These are phyloP conservation scores for Sugiyamaella castrensis DNA, from an alignment of 1,139 yeast genomes.

Conservation along the genomic window DNA sequence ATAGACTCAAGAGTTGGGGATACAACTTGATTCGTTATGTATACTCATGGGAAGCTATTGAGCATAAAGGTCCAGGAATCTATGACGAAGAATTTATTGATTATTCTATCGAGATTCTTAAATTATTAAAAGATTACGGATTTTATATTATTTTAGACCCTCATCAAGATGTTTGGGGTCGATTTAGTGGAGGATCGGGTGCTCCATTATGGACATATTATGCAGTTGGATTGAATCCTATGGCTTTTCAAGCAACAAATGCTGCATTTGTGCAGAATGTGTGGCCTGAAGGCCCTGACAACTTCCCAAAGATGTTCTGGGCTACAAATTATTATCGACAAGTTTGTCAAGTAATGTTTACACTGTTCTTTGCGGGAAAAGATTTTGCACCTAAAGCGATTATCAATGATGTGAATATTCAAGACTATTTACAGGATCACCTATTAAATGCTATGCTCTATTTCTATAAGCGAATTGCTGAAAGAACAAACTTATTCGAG, in stretches of 20 bases:
- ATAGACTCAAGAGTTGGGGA: slow-evolving; percentile 74
- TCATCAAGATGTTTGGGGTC: slow-evolving; percentile 94
- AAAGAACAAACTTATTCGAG: slow-evolving; percentile 52
- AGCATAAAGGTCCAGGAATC: slow-evolving; percentile 80
- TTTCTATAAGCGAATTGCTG: slow-evolving; percentile 50
- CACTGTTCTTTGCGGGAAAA: slow-evolving; percentile 78
- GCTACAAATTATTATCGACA: slow-evolving; percentile 78
- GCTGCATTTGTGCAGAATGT: slow-evolving; percentile 73
- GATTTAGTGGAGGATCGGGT: slow-evolving; percentile 91
- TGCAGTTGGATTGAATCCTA: slow-evolving; percentile 89
- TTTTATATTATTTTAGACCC: slow-evolving; percentile 80
- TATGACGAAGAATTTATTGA: slow-evolving; percentile 78
- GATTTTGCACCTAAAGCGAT: slow-evolving; percentile 64
- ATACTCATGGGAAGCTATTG: slow-evolving; percentile 90
- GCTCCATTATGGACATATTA: slow-evolving; percentile 95
- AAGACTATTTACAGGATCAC: slow-evolving; percentile 65
- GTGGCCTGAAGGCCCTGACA: slow-evolving; percentile 41
- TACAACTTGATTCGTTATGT: slow-evolving; percentile 74
- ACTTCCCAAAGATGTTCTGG: slow-evolving; percentile 88
- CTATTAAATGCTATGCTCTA: slow-evolving; percentile 53
- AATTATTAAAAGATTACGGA: slow-evolving; percentile 59
- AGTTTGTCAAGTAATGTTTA: slow-evolving; percentile 79
- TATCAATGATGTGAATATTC: slow-evolving; percentile 68
- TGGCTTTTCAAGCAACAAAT: slow-evolving; percentile 58
- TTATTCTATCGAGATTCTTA: slow-evolving; percentile 61